These are phyloP conservation scores for Pleurotus citrinopileatus DNA, from an alignment of 768 basidiomycete species.

Conservation along the genomic window DNA sequence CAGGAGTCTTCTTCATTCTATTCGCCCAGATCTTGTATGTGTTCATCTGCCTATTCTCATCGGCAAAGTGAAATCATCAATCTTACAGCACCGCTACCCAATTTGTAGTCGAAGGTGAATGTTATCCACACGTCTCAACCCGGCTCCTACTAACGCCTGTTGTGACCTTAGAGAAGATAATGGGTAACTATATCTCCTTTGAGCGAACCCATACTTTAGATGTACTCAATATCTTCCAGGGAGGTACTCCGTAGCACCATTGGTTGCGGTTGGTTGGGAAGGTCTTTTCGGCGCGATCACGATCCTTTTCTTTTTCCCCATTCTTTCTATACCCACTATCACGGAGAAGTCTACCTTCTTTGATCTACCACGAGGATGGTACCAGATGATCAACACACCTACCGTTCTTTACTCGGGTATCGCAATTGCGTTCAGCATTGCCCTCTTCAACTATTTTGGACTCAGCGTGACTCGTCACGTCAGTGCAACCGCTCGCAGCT, in stretches of 20 bases:
- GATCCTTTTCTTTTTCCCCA: conserved; percentile 74
- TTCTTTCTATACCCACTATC: conserved; percentile 71
- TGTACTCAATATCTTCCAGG: conserved; percentile 22
- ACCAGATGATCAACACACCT: conserved; percentile 81
- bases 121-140: background rate
- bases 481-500: conserved; percentile 86
- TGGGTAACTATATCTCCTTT: conserved; percentile 40
- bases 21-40: conserved; percentile 94
- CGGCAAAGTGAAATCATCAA: background rate
- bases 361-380: conserved; percentile 86
- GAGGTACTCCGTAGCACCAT: conserved; percentile 79
- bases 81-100: conserved; percentile 76
- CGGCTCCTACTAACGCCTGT: conserved; percentile 11
- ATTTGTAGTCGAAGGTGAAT: conserved; percentile 81
- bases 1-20: conserved; percentile 87
- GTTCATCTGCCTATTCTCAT: conserved; percentile 18
- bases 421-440: conserved; percentile 74
- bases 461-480: conserved; percentile 91
- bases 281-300: conserved; percentile 88
- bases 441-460: conserved; percentile 87
- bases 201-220: background rate
- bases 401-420: conserved; percentile 64
- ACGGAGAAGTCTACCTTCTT: conserved; percentile 70
- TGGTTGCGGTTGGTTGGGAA: conserved; percentile 93
- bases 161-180: conserved; percentile 73